phyloP scores from a whole-genome alignment of 1,284 basidiomycete species.

The Heterobasidion irregulare region DNA sequence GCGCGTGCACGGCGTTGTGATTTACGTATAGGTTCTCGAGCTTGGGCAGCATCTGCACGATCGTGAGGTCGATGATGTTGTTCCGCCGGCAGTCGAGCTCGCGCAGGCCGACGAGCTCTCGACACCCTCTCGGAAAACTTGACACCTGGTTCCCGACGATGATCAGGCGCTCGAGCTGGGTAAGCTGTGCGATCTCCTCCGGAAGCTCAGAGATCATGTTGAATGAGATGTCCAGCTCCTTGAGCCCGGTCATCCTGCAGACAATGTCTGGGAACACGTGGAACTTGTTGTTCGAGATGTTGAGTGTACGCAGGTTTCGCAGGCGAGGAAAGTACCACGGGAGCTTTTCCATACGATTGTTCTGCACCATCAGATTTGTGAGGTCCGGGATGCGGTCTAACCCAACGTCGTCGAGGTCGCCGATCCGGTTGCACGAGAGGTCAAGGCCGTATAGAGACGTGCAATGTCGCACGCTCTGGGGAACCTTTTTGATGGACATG shows the following conservation, averaged over 20 bases:
- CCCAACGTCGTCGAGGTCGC: constrained; percentile 81
- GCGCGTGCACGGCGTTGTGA: constrained; percentile 73
- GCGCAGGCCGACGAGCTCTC: constrained; percentile 53
- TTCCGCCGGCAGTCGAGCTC: constrained; percentile 83
- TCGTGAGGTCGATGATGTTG: constrained; percentile 66
- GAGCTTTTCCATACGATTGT: constrained; percentile 86
- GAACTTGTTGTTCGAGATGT: constrained; percentile 98
- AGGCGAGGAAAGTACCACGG: constrained; percentile 83
- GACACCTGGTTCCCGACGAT: constrained; percentile 86
- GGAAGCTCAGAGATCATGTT: constrained; percentile 85
- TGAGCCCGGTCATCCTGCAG: constrained; percentile 65
- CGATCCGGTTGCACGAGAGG: constrained; percentile 89
- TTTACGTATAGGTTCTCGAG: constrained; percentile 69
- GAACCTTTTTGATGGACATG: constrained; percentile 93
- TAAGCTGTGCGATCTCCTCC: constrained; percentile 68
- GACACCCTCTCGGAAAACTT: constrained; percentile 65
- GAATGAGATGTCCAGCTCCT: constrained; percentile 92
- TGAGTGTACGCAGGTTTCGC: constrained; percentile 68
- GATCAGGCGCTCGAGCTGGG: constrained; percentile 67
- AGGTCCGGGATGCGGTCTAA: constrained; percentile 77
- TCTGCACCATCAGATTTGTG: constrained; percentile 74
- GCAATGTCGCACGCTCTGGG: constrained; percentile 76
- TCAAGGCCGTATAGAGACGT: constrained; percentile 78
- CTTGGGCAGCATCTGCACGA: constrained; percentile 63
- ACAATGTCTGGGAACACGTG: constrained; percentile 74